phyloP scores from a whole-genome alignment of 768 basidiomycete species.

The Mycena leptocephala region DNA sequence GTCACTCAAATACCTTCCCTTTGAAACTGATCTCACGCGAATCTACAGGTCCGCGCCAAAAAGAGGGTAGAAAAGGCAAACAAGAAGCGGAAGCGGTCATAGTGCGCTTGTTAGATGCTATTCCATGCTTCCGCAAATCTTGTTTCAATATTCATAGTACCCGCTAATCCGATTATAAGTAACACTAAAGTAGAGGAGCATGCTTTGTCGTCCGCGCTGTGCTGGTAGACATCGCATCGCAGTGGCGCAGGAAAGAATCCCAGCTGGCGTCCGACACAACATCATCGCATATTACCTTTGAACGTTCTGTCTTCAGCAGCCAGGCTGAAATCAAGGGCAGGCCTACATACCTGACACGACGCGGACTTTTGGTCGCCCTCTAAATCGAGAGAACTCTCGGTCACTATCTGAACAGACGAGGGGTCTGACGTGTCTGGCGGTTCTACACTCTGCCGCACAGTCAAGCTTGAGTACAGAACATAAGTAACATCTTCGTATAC shows the following conservation, averaged over 20 bases:
- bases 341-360: conserved; percentile 67
- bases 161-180: neutral
- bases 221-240: conserved; percentile 56
- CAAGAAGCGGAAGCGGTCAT: conserved; percentile 70
- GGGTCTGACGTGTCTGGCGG: conserved; percentile 22
- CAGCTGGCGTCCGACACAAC: conserved; percentile 57
- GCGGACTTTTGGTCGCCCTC: conserved; percentile 68
- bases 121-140: neutral
- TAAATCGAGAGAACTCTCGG: conserved; percentile 69
- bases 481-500: conserved; percentile 56
- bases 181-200: neutral
- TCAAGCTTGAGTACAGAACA: conserved; percentile 63
- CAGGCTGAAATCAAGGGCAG: neutral
- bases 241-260: conserved; percentile 54
- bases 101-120: conserved; percentile 3
- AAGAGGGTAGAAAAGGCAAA: conserved; percentile 85
- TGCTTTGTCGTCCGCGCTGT: neutral
- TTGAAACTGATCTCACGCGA: conserved; percentile 21
- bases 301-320: neutral
- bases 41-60: conserved; percentile 80
- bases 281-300: conserved; percentile 65
- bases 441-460: conserved; percentile 62
- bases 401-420: conserved; percentile 41
- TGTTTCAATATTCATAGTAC: neutral
- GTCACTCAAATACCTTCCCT: conserved; percentile 36